Evolutionary conservation across 164 flowering plant genomes (phyloP).

Genomic region (Pachysandra terminalis): DNA sequence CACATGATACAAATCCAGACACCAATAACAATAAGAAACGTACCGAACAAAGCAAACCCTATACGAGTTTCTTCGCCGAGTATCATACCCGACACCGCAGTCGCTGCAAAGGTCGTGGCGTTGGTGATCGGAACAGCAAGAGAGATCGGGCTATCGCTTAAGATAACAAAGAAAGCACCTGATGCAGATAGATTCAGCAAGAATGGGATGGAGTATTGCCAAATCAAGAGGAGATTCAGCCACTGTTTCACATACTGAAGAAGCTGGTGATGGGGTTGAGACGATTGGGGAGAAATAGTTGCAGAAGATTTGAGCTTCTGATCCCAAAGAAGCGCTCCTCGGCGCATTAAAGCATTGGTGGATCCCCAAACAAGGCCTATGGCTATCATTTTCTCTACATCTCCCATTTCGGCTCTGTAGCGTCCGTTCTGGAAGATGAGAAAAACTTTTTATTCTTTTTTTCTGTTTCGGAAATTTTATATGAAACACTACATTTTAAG

Average conservation of each 20-base stretch:
- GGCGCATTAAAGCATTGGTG: constrained; percentile 89
- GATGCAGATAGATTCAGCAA: constrained; percentile 77
- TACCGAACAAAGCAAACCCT: constrained; percentile 61
- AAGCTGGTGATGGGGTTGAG: constrained; percentile 24
- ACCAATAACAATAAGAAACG: constrained; percentile 66
- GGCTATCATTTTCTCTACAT: constrained; percentile 79
- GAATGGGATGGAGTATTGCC: constrained; percentile 88
- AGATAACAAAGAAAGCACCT: constrained; percentile 72
- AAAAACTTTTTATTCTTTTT: too few relatives aligned
- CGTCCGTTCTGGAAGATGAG: too few relatives aligned
- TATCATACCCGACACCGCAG: constrained; percentile 66
- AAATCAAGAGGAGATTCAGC: constrained; percentile 55
- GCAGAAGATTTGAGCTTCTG: constrained; percentile 32
- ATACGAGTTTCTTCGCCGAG: constrained; percentile 71
- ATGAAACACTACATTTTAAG: too few relatives aligned
- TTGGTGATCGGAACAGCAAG: constrained; percentile 95
- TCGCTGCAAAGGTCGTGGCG: constrained; percentile 90
- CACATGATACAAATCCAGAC: constrained; percentile 68
- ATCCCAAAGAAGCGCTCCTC: constrained; percentile 87
- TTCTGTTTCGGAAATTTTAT: too few relatives aligned
- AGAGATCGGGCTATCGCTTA: constrained; percentile 70
- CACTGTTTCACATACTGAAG: constrained; percentile 33
- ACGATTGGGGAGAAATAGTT: constrained; percentile 10
- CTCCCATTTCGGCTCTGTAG: constrained; percentile 28
- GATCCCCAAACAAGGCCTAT: constrained; percentile 93